Percentiles rank a stretch among this genome's conserved stretches.
Conservation (phyloP, 805 yeast genomes). For the Pichia paraexigua region DNA sequence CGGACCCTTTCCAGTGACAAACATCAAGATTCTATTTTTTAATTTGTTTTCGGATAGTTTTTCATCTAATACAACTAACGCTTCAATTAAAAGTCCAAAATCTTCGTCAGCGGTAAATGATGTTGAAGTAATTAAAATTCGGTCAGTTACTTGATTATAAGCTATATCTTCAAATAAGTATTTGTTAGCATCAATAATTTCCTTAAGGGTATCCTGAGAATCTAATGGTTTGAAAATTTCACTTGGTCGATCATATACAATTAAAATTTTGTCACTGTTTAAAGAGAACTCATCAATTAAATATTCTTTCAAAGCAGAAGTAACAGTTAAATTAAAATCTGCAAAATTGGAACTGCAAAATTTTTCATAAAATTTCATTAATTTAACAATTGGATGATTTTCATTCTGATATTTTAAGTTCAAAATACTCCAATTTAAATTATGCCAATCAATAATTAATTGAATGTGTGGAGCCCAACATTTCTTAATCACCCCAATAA, state of each 20-base stretch:
- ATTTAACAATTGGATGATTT: slow-evolving; percentile 53
- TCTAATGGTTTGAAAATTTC: slow-evolving; percentile 49
- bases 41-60: slow-evolving; percentile 17
- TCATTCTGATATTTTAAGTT: slow-evolving; percentile 50
- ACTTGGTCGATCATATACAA: slow-evolving; percentile 84
- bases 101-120: slow-evolving; percentile 97
- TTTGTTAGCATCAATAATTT: slow-evolving; percentile 30
- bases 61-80: slow-evolving; percentile 53
- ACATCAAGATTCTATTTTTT: slow-evolving; percentile 46
- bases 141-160: slow-evolving; percentile 33
- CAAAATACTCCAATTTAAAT: slow-evolving; percentile 77
- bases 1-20: slow-evolving; percentile 99
- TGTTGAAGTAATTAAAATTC: slow-evolving; percentile 77
- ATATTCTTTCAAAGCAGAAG: slow-evolving; percentile 60
- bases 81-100: slow-evolving; percentile 57
- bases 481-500: slow-evolving; percentile 47
- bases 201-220: slow-evolving; percentile 18
- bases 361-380: slow-evolving; percentile 57
- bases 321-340: slow-evolving; percentile 71
- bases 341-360: slow-evolving; percentile 53
- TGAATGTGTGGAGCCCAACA: slow-evolving; percentile 40
- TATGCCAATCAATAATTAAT: slow-evolving; percentile 92
- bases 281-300: slow-evolving; percentile 51
- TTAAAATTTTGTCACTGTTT: slow-evolving; percentile 39
- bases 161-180: slow-evolving; percentile 23